phyloP scores from a whole-genome alignment of 1,284 basidiomycete species.

The Athelia sp. region DNA sequence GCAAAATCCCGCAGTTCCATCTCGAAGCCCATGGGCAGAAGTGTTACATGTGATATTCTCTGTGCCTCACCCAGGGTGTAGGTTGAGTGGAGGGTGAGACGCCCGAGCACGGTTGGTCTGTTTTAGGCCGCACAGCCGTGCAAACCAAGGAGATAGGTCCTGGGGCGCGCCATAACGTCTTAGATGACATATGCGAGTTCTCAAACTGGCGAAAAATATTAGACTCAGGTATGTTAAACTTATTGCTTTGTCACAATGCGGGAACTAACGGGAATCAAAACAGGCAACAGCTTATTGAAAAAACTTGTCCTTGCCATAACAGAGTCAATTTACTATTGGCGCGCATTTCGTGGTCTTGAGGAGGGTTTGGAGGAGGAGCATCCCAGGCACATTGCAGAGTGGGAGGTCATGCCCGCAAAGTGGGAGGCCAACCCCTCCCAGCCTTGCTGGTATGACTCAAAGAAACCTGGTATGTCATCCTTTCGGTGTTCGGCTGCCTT shows the following conservation, averaged over 20 bases:
- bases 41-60: slow-evolving; percentile 14
- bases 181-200: slow-evolving; percentile 16
- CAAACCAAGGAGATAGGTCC: slow-evolving; percentile 20
- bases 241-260: neutral
- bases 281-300: neutral
- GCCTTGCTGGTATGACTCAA: slow-evolving; percentile 5
- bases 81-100: slow-evolving; percentile 19
- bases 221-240: slow-evolving; percentile 12
- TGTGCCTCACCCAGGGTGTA: slow-evolving; percentile 11
- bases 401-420: slow-evolving; percentile 1
- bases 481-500: neutral
- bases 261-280: too few species aligned
- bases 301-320: neutral
- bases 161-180: slow-evolving; percentile 12
- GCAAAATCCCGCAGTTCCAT: slow-evolving; percentile 17
- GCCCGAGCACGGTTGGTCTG: slow-evolving; percentile 18
- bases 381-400: neutral
- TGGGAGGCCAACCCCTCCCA: slow-evolving; percentile 2
- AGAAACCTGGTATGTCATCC: neutral
- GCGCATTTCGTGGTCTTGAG: too few species aligned
- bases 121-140: slow-evolving; percentile 11
- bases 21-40: slow-evolving; percentile 10
- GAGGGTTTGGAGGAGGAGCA: neutral
- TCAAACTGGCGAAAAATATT: slow-evolving; percentile 22
- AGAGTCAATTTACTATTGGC: too few species aligned